Conservation (phyloP, 257 asterid genomes). For the Solanum chmielewskii region DNA sequence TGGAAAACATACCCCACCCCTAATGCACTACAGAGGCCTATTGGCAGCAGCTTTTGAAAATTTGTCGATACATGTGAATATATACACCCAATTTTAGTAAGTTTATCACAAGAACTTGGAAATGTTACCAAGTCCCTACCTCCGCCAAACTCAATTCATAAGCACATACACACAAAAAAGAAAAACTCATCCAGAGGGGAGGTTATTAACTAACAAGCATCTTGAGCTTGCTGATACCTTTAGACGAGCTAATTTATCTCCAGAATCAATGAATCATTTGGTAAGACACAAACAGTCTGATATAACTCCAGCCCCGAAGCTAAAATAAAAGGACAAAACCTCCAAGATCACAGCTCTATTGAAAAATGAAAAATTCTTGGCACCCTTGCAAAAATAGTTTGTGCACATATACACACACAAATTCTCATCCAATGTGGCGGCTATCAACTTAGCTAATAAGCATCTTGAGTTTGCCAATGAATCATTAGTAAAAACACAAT, state of each 20-base stretch:
- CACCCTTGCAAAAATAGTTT: background rate
- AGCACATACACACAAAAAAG: too few relatives aligned
- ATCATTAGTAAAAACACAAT: background rate
- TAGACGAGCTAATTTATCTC: conserved; percentile 19
- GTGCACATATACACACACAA: background rate
- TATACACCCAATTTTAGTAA: background rate
- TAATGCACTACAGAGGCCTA: background rate
- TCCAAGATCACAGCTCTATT: background rate
- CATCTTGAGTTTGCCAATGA: conserved; percentile 56
- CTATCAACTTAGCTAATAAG: conserved; percentile 67
- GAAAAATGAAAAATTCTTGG: background rate
- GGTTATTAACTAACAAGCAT: conserved; percentile 30
- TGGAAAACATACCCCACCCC: background rate
- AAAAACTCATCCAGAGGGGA: too few relatives aligned
- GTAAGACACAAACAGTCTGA: background rate
- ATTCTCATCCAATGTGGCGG: conserved; percentile 32
- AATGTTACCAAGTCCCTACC: background rate
- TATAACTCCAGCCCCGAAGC: background rate
- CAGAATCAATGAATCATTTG: background rate
- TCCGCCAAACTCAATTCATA: background rate
- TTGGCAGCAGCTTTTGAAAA: background rate
- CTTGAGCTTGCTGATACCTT: conserved; percentile 73
- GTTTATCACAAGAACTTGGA: background rate
- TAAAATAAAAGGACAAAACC: background rate
- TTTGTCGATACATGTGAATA: background rate